Evolutionary conservation across 2,329 filamentous ascomycete genomes (phyloP).

Genomic region (Diplodia corticola): DNA sequence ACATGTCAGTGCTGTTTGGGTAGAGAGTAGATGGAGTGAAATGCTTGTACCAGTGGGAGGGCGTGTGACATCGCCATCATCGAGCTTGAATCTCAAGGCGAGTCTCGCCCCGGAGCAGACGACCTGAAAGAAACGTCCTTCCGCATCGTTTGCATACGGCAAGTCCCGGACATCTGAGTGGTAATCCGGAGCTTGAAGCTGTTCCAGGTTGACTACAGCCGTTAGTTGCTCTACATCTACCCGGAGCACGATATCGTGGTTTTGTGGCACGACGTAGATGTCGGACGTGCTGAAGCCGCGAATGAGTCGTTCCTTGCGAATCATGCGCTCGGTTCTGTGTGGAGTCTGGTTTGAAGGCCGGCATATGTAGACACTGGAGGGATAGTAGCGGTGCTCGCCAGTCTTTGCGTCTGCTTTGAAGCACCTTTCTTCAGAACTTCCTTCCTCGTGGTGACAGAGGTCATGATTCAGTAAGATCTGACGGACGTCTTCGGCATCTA

Average conservation of each 20-base stretch:
- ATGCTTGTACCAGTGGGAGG: background rate
- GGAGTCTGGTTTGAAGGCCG: accelerated
- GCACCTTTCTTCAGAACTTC: background rate
- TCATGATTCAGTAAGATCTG: background rate
- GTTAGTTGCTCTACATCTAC: background rate
- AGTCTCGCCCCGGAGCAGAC: background rate
- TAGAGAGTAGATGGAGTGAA: too few species aligned
- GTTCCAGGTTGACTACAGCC: background rate
- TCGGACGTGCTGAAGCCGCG: background rate
- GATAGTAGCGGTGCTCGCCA: background rate
- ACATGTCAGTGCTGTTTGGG: background rate
- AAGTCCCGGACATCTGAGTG: background rate
- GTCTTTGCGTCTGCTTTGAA: background rate
- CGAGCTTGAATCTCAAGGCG: background rate
- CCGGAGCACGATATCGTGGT: background rate
- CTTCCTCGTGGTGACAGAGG: background rate
- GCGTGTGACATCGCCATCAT: accelerated
- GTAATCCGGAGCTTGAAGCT: background rate
- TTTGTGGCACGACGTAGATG: background rate
- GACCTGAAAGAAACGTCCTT: background rate
- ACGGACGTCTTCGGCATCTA: accelerated
- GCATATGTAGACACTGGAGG: background rate
- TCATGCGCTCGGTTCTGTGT: background rate
- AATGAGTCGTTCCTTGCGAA: accelerated
- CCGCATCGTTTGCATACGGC: background rate